Evolutionary conservation across 768 basidiomycete species (phyloP).

Genomic region (Artomyces pyxidatus): DNA sequence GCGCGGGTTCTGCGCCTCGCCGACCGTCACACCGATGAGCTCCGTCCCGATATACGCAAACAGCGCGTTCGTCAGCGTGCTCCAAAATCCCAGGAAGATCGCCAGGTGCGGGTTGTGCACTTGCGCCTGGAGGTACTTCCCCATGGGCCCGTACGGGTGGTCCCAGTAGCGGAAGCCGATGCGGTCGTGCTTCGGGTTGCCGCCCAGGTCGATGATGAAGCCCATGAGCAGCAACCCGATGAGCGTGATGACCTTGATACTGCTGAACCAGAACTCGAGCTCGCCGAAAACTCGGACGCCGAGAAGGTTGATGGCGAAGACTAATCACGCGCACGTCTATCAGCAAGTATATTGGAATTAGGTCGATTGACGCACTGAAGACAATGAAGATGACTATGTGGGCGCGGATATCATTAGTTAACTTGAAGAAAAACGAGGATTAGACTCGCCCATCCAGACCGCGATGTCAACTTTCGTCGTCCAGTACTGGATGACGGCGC

Average conservation of each 20-base stretch:
- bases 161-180: slow-evolving; percentile 33
- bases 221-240: slow-evolving; percentile 42
- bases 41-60: slow-evolving; percentile 71
- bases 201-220: slow-evolving; percentile 35
- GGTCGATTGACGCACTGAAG: slow-evolving; percentile 35
- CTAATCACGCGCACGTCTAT: slow-evolving; percentile 20
- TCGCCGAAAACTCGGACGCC: slow-evolving; percentile 65
- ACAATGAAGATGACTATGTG: slow-evolving; percentile 49
- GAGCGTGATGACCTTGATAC: slow-evolving; percentile 50
- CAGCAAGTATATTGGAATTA: not conserved
- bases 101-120: slow-evolving; percentile 41
- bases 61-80: slow-evolving; percentile 58
- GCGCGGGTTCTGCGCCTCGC: slow-evolving; percentile 61
- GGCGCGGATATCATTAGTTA: slow-evolving; percentile 4
- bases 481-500: slow-evolving; percentile 32
- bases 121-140: slow-evolving; percentile 38
- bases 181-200: slow-evolving; percentile 28
- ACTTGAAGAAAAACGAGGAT: not conserved
- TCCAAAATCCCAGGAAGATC: slow-evolving; percentile 66
- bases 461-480: slow-evolving; percentile 30
- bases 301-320: slow-evolving; percentile 49
- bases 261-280: slow-evolving; percentile 67
- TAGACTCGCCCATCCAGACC: slow-evolving; percentile 49
- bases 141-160: slow-evolving; percentile 50
- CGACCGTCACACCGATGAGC: slow-evolving; percentile 59